Percentiles rank a stretch among this genome's conserved stretches.
Evolutionary conservation across 2,329 filamentous ascomycete species (phyloP).

Genomic region (Spiromastix sp.): DNA sequence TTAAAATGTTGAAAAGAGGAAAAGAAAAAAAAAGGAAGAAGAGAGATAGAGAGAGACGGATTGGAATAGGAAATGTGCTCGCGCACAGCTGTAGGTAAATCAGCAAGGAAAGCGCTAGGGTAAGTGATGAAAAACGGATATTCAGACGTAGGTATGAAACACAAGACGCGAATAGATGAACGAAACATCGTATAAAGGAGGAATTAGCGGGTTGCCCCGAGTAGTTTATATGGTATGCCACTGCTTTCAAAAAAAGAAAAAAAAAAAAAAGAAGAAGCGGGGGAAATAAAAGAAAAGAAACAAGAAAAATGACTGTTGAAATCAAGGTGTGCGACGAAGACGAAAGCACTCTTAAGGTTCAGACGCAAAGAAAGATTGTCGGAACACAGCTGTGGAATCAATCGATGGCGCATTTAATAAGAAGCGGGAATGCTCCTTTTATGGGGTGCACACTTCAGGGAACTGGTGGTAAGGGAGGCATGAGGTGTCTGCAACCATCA

Average conservation of each 20-base stretch:
- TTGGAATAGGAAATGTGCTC: too few relatives aligned
- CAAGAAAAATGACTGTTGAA: not conserved
- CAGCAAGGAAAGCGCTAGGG: too few relatives aligned
- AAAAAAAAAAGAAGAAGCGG: slow-evolving; percentile 1
- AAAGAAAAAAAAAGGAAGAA: slow-evolving; percentile 9
- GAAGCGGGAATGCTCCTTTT: not conserved
- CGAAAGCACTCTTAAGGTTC: not conserved
- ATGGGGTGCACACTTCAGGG: not conserved
- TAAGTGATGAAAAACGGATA: too few relatives aligned
- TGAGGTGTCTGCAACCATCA: too few relatives aligned
- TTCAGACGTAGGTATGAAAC: slow-evolving; percentile 7
- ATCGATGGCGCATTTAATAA: not conserved
- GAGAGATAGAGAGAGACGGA: slow-evolving; percentile 9
- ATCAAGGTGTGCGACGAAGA: not conserved
- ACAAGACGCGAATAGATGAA: slow-evolving; percentile 7
- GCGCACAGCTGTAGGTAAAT: too few relatives aligned
- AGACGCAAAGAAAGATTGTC: not conserved
- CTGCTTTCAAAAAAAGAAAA: slow-evolving; percentile 6
- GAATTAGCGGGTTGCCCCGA: slow-evolving; percentile 22
- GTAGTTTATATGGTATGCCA: slow-evolving; percentile 21
- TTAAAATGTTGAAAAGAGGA: slow-evolving; percentile 6
- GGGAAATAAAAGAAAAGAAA: slow-evolving; percentile 1
- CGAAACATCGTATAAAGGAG: slow-evolving; percentile 1
- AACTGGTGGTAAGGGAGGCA: not conserved
- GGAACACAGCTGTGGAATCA: not conserved